Conservation (phyloP, 805 yeast genomes). For the Metschnikowia hibisci region DNA sequence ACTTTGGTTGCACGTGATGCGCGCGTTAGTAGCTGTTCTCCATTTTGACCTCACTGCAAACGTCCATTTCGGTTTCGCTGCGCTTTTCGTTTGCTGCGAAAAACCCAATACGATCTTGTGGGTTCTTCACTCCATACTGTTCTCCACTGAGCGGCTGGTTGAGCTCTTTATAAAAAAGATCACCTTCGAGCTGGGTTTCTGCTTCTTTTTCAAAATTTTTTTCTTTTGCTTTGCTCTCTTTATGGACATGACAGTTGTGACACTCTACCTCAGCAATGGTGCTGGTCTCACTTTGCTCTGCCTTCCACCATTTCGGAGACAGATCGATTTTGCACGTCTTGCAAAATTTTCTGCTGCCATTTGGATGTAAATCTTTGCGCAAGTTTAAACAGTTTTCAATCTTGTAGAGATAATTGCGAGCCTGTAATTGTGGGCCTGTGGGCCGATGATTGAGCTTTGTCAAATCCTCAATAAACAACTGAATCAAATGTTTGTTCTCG, state of each 20-base stretch:
- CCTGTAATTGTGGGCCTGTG: slow-evolving; percentile 32
- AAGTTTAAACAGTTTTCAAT: slow-evolving; percentile 9
- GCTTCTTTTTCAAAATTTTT: slow-evolving; percentile 13
- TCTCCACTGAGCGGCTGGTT: slow-evolving; percentile 30
- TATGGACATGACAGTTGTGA: slow-evolving; percentile 29
- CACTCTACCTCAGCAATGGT: slow-evolving; percentile 17
- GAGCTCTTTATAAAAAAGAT: slow-evolving; percentile 16
- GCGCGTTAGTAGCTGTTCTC: background rate
- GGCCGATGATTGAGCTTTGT: slow-evolving; percentile 17
- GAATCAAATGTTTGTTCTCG: slow-evolving; percentile 35
- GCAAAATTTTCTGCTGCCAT: slow-evolving; percentile 14
- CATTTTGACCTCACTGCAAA: background rate
- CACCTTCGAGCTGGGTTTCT: slow-evolving; percentile 15
- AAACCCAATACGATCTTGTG: slow-evolving; percentile 8
- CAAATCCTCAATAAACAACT: slow-evolving; percentile 38
- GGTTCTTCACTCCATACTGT: slow-evolving; percentile 28
- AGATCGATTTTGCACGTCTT: slow-evolving; percentile 21
- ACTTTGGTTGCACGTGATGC: background rate
- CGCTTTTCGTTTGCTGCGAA: background rate
- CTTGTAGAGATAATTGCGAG: slow-evolving; percentile 27
- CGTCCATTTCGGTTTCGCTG: no score
- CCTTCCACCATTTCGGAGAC: slow-evolving; percentile 39
- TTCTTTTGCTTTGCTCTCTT: slow-evolving; percentile 13
- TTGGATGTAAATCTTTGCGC: background rate
- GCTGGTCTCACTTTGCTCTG: background rate